These are phyloP conservation scores for Coniochaeta prunicola DNA, from an alignment of 2,329 filamentous ascomycete genomes.

Conservation along the genomic window DNA sequence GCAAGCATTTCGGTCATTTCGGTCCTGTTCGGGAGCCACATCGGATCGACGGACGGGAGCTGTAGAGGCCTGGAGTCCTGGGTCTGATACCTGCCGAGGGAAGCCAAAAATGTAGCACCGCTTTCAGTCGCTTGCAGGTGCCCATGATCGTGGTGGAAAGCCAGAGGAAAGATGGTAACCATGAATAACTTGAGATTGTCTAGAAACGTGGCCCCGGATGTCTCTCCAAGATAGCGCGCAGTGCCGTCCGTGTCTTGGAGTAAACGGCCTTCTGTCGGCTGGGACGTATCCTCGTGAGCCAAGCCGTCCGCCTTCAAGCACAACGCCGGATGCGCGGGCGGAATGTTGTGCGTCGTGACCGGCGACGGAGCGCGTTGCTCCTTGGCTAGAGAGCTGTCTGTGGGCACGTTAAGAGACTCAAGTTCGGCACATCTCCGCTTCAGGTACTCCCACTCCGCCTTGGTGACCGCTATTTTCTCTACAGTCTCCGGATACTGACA, in stretches of 20 bases:
- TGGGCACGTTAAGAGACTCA: constrained; percentile 21
- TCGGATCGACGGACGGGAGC: constrained; percentile 27
- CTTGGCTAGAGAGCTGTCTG: constrained; percentile 24
- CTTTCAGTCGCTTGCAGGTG: constrained; percentile 5
- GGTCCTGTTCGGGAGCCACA: constrained; percentile 26
- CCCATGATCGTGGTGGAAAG: constrained; percentile 12
- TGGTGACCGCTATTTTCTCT: constrained; percentile 35
- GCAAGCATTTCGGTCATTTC: constrained; percentile 31
- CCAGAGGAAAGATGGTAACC: constrained; percentile 27
- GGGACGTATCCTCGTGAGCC: constrained; percentile 2
- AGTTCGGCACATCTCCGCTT: constrained; percentile 29
- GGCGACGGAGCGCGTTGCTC: constrained; percentile 26
- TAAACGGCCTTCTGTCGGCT: constrained; percentile 28
- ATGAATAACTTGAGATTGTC: constrained; percentile 42
- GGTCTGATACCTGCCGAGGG: constrained; percentile 38
- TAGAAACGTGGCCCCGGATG: constrained; percentile 41
- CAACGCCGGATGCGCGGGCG: constrained; percentile 2
- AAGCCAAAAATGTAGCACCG: constrained; percentile 27
- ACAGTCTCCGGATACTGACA: constrained; percentile 38
- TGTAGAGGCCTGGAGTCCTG: constrained; percentile 35
- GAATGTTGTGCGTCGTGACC: constrained; percentile 20
- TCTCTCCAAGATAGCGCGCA: constrained; percentile 39
- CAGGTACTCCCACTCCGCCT: constrained; percentile 33
- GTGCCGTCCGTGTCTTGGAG: constrained; percentile 37
- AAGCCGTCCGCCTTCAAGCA: constrained; percentile 3